Percentiles rank a stretch among this genome's conserved stretches.
Evolutionary conservation across 2,329 filamentous ascomycete species (phyloP).

Genomic region (Ramularia endophylla): DNA sequence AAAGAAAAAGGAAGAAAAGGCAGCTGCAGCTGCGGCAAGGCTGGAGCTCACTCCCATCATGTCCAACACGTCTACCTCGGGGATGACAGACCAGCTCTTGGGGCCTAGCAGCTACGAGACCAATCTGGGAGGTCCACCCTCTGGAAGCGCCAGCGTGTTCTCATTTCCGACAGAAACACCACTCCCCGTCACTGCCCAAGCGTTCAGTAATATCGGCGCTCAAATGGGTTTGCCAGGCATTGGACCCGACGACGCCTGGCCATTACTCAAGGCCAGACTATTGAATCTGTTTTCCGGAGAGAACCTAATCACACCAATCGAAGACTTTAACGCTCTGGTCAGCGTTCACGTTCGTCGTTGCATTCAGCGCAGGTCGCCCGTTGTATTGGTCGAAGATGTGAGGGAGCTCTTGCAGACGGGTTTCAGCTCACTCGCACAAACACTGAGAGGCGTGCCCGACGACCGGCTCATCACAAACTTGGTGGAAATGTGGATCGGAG

Average conservation of each 20-base stretch:
- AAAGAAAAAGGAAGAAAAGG: conserved; percentile 56
- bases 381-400: conserved; percentile 68
- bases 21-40: conserved; percentile 33
- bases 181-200: conserved; percentile 30
- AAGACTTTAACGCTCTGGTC: conserved; percentile 79
- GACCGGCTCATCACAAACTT: conserved; percentile 84
- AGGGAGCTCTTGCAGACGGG: conserved; percentile 71
- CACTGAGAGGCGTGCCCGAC: conserved; percentile 70
- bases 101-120: conserved; percentile 23
- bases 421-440: conserved; percentile 80
- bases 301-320: conserved; percentile 70
- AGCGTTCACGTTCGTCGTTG: conserved; percentile 71
- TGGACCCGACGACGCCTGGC: conserved; percentile 71
- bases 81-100: conserved; percentile 22
- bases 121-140: conserved; percentile 23
- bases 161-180: conserved; percentile 27
- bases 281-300: conserved; percentile 77
- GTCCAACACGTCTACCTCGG: conserved; percentile 26
- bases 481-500: conserved; percentile 90
- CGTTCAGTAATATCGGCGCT: conserved; percentile 40
- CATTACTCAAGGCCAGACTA: conserved; percentile 68
- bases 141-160: conserved; percentile 26
- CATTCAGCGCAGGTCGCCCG: conserved; percentile 65
- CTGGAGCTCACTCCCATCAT: conserved; percentile 26
- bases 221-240: conserved; percentile 45